Conservation (phyloP, 2,329 filamentous ascomycete species). For the Penicillium sumatraense region DNA sequence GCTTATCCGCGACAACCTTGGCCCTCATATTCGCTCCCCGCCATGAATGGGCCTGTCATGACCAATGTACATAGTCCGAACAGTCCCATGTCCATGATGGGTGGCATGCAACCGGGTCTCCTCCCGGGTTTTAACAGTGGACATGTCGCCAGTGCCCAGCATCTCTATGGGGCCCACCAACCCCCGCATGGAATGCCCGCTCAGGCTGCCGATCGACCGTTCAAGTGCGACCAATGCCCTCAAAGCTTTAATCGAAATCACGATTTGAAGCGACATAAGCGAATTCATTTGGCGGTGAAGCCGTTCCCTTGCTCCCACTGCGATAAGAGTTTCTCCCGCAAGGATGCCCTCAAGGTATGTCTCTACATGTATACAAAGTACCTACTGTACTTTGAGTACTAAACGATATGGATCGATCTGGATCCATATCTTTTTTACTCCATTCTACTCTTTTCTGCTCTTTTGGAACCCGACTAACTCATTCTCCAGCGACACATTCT, state of each 20-base stretch:
- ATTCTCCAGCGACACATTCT: constrained; percentile 64
- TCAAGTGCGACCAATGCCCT: constrained; percentile 90
- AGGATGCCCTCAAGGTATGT: constrained; percentile 93
- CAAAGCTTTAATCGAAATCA: constrained; percentile 97
- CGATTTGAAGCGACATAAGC: constrained; percentile 92
- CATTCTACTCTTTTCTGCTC: background rate
- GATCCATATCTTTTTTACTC: too few species aligned
- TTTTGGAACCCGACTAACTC: background rate
- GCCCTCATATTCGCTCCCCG: constrained; percentile 62
- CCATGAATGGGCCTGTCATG: constrained; percentile 71
- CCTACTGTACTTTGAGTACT: too few species aligned
- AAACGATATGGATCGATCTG: too few species aligned
- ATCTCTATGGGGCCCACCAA: constrained; percentile 63
- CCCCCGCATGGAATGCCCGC: constrained; percentile 60
- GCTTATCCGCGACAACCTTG: constrained; percentile 49
- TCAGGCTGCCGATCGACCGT: constrained; percentile 77
- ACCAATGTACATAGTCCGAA: constrained; percentile 78
- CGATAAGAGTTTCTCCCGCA: constrained; percentile 95
- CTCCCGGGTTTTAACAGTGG: constrained; percentile 64
- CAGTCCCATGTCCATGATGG: constrained; percentile 72
- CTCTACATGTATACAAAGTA: too few species aligned
- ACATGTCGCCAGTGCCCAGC: constrained; percentile 60
- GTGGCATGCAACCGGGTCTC: constrained; percentile 61
- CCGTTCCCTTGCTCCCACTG: constrained; percentile 90
- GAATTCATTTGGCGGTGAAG: constrained; percentile 93